These are phyloP conservation scores for Umbilicaria muhlenbergii DNA, from an alignment of 495 filamentous ascomycete species.

Conservation along the genomic window DNA sequence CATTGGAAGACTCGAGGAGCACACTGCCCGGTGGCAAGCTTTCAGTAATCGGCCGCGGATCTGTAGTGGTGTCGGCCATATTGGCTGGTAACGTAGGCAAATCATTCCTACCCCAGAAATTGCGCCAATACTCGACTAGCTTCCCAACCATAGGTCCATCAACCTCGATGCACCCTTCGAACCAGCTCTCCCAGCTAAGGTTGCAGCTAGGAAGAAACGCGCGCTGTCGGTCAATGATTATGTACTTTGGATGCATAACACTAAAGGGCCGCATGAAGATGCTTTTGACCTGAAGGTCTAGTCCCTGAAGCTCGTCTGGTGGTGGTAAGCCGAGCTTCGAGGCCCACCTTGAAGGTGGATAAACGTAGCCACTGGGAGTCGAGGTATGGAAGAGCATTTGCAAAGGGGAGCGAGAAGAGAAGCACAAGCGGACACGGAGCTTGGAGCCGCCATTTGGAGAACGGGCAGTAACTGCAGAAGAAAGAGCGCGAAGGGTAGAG, in stretches of 20 bases:
- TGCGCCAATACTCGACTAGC: slow-evolving; percentile 42
- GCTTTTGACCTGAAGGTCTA: slow-evolving; percentile 51
- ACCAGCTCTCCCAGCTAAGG: slow-evolving; percentile 62
- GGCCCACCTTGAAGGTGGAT: slow-evolving; percentile 38
- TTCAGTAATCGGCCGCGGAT: no score
- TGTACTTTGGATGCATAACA: slow-evolving; percentile 64
- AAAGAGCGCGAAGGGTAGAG: slow-evolving; percentile 34
- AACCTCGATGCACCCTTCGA: slow-evolving; percentile 51
- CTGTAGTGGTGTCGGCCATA: neutral
- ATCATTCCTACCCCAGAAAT: slow-evolving; percentile 34
- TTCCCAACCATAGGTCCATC: slow-evolving; percentile 34
- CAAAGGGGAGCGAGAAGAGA: slow-evolving; percentile 48
- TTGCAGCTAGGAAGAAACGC: slow-evolving; percentile 56
- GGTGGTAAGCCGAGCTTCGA: slow-evolving; percentile 42
- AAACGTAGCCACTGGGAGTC: slow-evolving; percentile 36
- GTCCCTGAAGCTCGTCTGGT: slow-evolving; percentile 30
- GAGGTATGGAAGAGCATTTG: slow-evolving; percentile 57
- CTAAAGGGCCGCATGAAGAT: slow-evolving; percentile 59
- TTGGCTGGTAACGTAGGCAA: neutral
- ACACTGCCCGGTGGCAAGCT: no score
- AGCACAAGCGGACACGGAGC: slow-evolving; percentile 39
- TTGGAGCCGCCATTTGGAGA: slow-evolving; percentile 11
- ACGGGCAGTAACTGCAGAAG: slow-evolving; percentile 15
- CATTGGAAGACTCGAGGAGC: no score
- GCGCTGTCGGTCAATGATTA: slow-evolving; percentile 46